Evolutionary conservation across 371 early-diverging fungal species (phyloP).

Genomic region (Zopfochytrium polystomum): DNA sequence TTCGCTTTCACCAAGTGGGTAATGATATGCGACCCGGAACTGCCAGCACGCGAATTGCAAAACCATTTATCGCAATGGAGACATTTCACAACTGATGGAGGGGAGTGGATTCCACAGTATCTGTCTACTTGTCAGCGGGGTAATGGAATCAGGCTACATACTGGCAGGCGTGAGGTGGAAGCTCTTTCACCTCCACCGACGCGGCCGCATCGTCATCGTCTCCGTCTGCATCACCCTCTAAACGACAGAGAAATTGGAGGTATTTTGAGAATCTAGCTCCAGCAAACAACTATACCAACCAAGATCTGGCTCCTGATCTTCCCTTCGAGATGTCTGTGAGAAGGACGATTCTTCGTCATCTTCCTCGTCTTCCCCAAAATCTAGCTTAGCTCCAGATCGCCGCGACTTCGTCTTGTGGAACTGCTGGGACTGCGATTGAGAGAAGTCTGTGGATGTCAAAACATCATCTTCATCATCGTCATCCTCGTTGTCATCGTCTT

Average conservation of each 20-base stretch:
- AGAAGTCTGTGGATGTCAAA: conserved; percentile 21
- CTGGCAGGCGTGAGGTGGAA: too few species aligned
- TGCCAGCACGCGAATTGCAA: conserved; percentile 85
- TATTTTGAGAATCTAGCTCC: too few species aligned
- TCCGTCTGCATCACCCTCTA: conserved; percentile 16
- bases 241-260: too few species aligned
- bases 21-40: conserved; percentile 94
- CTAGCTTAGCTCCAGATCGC: conserved; percentile 5
- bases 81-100: conserved; percentile 90
- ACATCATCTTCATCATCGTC: conserved; percentile 26
- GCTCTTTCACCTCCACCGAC: too few species aligned
- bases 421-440: conserved; percentile 26
- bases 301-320: too few species aligned
- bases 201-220: too few species aligned
- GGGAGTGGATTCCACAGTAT: conserved; percentile 91
- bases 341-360: conserved; percentile 15
- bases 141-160: too few species aligned
- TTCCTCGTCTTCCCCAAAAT: conserved; percentile 8
- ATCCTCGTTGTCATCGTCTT: not conserved
- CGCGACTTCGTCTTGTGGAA: conserved; percentile 5
- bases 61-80: conserved; percentile 93
- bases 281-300: too few species aligned
- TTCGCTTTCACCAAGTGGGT: conserved; percentile 91
- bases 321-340: too few species aligned
- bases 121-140: conserved; percentile 13